These are phyloP conservation scores for Chondrostereum purpureum DNA, from an alignment of 1,284 basidiomycete genomes.

Conservation along the genomic window DNA sequence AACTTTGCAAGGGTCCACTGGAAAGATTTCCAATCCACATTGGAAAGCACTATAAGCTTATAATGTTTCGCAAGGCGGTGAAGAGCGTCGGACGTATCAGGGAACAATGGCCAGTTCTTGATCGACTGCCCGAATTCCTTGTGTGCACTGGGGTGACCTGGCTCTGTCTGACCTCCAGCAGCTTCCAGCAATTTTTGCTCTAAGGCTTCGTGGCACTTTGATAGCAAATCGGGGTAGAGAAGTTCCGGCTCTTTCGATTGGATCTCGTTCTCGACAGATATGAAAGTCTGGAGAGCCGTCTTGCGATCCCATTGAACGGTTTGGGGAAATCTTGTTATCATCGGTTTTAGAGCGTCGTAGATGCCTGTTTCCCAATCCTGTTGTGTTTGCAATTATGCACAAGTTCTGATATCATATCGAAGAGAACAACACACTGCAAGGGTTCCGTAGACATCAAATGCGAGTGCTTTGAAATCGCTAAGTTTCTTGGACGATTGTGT, in stretches of 20 bases:
- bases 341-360: conserved; percentile 42
- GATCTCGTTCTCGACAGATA: conserved; percentile 47
- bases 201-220: conserved; percentile 43
- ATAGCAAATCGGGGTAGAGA: conserved; percentile 56
- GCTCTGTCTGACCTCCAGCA: conserved; percentile 15
- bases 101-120: conserved; percentile 55
- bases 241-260: conserved; percentile 51
- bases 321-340: conserved; percentile 38
- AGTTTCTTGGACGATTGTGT: conserved; percentile 10
- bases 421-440: conserved; percentile 4
- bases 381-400: not conserved
- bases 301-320: conserved; percentile 41
- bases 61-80: conserved; percentile 50
- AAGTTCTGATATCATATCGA: too few relatives aligned
- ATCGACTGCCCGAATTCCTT: conserved; percentile 52
- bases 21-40: conserved; percentile 64
- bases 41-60: conserved; percentile 66
- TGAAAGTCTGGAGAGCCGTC: conserved; percentile 48
- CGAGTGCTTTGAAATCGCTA: conserved; percentile 12
- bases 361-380: conserved; percentile 73
- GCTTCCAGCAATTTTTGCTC: conserved; percentile 22
- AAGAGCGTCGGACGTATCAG: conserved; percentile 58
- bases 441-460: conserved; percentile 15
- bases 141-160: conserved; percentile 19
- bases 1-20: conserved; percentile 52